A percentile compares a stretch with the other conserved stretches of the same genome.
Conservation (phyloP, 2,329 filamentous ascomycete genomes). For the Paraconiothyrium brasiliense region DNA sequence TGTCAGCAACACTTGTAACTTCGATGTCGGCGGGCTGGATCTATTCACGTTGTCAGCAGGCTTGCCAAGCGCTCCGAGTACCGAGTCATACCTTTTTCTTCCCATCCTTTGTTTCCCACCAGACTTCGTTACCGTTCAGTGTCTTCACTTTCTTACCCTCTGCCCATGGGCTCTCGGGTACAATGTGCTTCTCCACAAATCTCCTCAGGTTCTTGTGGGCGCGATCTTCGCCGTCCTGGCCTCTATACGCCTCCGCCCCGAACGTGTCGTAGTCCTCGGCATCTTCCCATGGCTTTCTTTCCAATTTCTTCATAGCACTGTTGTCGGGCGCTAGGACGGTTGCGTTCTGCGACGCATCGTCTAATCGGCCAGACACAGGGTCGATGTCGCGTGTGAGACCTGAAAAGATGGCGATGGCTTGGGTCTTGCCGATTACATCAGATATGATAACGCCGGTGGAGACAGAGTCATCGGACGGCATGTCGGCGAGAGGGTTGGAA, state of each 20-base stretch:
- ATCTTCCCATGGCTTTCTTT: slow-evolving; percentile 87
- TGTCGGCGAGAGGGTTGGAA: slow-evolving; percentile 29
- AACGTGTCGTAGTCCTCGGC: slow-evolving; percentile 74
- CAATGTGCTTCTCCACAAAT: slow-evolving; percentile 88
- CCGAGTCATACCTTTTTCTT: slow-evolving; percentile 68
- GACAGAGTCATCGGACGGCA: slow-evolving; percentile 41
- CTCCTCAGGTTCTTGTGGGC: slow-evolving; percentile 78
- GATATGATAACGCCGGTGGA: slow-evolving; percentile 71
- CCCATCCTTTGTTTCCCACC: slow-evolving; percentile 80
- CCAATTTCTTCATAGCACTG: slow-evolving; percentile 77
- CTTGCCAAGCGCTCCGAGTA: slow-evolving; percentile 1
- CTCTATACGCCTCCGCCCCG: slow-evolving; percentile 78
- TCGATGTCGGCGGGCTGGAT: slow-evolving; percentile 83
- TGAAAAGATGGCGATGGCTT: slow-evolving; percentile 83
- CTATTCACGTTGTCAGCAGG: slow-evolving; percentile 50
- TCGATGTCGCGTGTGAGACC: slow-evolving; percentile 80
- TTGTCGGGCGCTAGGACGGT: slow-evolving; percentile 91
- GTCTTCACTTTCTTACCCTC: slow-evolving; percentile 73
- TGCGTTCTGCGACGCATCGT: slow-evolving; percentile 72
- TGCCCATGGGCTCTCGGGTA: slow-evolving; percentile 78
- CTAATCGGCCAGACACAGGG: slow-evolving; percentile 72
- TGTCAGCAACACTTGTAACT: slow-evolving; percentile 76
- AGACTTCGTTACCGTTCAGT: slow-evolving; percentile 74
- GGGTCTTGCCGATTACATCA: slow-evolving; percentile 83
- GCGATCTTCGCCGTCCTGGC: slow-evolving; percentile 75